Conservation (phyloP, 768 basidiomycete species). For the Crucibulum laeve region DNA sequence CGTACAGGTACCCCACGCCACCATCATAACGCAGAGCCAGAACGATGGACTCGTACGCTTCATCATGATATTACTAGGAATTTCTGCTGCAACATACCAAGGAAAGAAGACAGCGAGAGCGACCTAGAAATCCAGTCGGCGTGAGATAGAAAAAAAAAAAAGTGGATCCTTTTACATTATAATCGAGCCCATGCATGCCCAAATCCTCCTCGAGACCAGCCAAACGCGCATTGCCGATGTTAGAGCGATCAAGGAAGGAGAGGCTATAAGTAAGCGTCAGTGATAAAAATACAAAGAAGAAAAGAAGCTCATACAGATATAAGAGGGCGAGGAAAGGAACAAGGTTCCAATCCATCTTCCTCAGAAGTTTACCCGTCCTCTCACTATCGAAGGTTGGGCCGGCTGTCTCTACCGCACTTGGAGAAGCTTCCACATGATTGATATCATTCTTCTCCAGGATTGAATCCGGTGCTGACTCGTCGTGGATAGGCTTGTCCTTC, state of each 20-base stretch:
- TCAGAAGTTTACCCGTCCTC: conserved; percentile 14
- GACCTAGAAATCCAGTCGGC: conserved; percentile 8
- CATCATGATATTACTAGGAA: conserved; percentile 29
- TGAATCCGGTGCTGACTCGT: no score
- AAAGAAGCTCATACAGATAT: conserved; percentile 19
- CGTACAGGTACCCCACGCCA: conserved; percentile 26
- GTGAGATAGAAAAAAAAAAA: neutral
- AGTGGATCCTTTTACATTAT: conserved; percentile 13
- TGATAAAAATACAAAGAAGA: conserved; percentile 1
- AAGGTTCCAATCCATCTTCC: conserved; percentile 27
- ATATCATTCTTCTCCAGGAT: no score
- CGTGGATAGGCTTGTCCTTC: no score
- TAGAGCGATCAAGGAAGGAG: conserved; percentile 26
- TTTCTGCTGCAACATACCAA: conserved; percentile 25
- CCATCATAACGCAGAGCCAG: conserved; percentile 27
- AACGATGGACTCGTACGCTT: conserved; percentile 26
- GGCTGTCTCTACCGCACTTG: no score
- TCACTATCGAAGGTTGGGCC: conserved; percentile 12
- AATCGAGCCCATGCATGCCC: conserved; percentile 21
- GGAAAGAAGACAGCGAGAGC: conserved; percentile 27
- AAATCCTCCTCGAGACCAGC: conserved; percentile 21
- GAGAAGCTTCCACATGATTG: no score
- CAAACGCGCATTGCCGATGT: conserved; percentile 27
- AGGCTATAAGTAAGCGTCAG: conserved; percentile 13
- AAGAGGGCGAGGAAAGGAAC: conserved; percentile 25